Conservation (phyloP, 306 rosid species). For the Albizia julibrissin region DNA sequence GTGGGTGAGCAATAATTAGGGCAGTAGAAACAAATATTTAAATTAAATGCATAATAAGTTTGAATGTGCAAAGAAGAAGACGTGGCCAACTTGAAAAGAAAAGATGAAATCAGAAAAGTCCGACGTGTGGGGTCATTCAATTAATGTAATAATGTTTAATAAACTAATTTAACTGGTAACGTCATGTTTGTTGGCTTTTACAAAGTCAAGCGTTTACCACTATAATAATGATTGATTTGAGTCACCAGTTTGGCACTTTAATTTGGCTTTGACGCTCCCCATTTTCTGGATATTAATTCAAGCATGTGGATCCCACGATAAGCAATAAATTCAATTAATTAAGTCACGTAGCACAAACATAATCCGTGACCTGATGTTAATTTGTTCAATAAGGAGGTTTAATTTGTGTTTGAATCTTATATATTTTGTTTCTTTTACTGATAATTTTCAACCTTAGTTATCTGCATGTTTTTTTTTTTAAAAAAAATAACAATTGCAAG, state of each 20-base stretch:
- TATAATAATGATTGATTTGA: conserved; percentile 1
- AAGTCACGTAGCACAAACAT: neutral
- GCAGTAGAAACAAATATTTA: neutral
- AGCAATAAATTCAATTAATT: neutral
- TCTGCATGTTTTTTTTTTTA: neutral
- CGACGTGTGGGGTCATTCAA: neutral
- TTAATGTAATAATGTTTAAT: neutral
- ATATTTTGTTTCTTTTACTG: neutral
- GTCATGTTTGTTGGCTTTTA: neutral
- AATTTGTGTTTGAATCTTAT: neutral
- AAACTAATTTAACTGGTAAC: neutral
- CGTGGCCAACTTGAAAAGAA: conserved; percentile 8
- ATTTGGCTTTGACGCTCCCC: neutral
- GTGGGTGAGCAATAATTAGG: neutral
- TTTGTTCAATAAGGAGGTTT: neutral
- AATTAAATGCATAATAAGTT: neutral
- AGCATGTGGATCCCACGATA: neutral
- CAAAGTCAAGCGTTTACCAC: neutral
- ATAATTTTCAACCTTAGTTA: neutral
- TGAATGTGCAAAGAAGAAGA: neutral
- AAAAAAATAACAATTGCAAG: neutral
- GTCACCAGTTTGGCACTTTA: neutral
- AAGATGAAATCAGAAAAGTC: conserved; percentile 20
- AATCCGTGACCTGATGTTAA: neutral
- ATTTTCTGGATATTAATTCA: neutral